Percentiles rank a stretch among this genome's conserved stretches.
Conservation (phyloP, 129 eudicot species). For the Tagetes patula region DNA sequence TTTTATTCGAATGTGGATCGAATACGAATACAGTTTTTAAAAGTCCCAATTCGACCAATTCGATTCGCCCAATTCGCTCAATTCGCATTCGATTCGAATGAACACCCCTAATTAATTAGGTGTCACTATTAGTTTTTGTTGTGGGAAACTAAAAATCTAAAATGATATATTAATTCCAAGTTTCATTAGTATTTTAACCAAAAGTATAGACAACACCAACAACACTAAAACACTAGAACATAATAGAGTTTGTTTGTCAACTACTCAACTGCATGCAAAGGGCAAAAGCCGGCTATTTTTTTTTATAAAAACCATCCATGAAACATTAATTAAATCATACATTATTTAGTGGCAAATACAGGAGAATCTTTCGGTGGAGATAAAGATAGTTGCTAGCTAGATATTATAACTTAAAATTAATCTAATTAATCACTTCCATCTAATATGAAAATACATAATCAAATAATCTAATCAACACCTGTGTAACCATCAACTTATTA, state of each 20-base stretch:
- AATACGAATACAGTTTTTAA: no score
- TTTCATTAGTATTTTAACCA: background rate
- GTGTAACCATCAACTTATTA: conserved; percentile 21
- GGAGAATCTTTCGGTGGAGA: conserved; percentile 33
- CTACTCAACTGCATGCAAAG: no score
- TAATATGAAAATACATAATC: conserved; percentile 12
- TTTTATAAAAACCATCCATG: no score
- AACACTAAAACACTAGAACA: no score
- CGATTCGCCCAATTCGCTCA: no score
- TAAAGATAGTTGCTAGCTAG: conserved; percentile 24
- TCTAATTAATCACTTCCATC: conserved; percentile 12
- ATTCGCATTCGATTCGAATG: no score
- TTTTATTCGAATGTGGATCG: no score
- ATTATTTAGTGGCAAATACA: conserved; percentile 47
- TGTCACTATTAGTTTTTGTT: no score
- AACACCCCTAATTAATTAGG: no score
- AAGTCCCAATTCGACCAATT: no score
- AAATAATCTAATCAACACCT: conserved; percentile 12
- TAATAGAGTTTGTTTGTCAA: no score
- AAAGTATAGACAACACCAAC: background rate
- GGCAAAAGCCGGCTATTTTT: no score
- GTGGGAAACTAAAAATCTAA: background rate
- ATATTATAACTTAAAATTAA: conserved; percentile 31
- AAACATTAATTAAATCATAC: background rate
- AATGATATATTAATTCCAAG: background rate